Evolutionary conservation across 73 alveolate species (phyloP), one percentile per base, ranked within the genome.

Genomic region (Stentor coeruleus): DNA sequence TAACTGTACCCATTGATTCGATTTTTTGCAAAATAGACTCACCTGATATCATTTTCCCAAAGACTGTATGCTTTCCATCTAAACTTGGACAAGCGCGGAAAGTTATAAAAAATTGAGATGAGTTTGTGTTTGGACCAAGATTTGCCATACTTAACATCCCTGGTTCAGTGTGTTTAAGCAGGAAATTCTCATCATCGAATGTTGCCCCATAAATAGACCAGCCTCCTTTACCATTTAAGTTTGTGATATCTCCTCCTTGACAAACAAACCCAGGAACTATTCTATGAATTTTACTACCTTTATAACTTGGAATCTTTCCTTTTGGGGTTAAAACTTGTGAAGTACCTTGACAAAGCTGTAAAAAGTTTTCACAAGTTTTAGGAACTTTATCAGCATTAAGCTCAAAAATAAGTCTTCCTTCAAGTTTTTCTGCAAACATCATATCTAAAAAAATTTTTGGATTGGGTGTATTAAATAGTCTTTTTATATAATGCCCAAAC

Each of bases 231-330:
- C 99, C 99, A 87, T 96, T 96, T 41, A 97, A 97, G 55, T 94
- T 84, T n/a, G 98, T 96, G 91, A 96, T 90, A 84, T 96, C 99
- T 2, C 99, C 99, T 0, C 99, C 99, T 87, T 96, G 97, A 57
- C 95, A 92, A 95, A 94, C 92, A 90, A 96, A 95, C 74, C 94
- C 94, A 2, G 96, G 97, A 72, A 96, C 94, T 74, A 96, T 90
- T 77, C 99, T 92, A 84, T 95, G 99, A 83, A 95, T 92, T 55
- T 33, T 83, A 59, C 95, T 74, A 74, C 89, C 89, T 81, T 85
- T 82, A 85, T 77, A 85, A 55, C 36, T 38, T 6, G 81, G 84
- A 76, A 72, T 93, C 37, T 76, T 83, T 31, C 87, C 93, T 91
- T 82, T 87, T 3, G 84, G 93, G n/a, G 49, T 74, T n/a, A n/a